phyloP scores from a whole-genome alignment of 257 asterid species.

The Voacanga thouarsii region DNA sequence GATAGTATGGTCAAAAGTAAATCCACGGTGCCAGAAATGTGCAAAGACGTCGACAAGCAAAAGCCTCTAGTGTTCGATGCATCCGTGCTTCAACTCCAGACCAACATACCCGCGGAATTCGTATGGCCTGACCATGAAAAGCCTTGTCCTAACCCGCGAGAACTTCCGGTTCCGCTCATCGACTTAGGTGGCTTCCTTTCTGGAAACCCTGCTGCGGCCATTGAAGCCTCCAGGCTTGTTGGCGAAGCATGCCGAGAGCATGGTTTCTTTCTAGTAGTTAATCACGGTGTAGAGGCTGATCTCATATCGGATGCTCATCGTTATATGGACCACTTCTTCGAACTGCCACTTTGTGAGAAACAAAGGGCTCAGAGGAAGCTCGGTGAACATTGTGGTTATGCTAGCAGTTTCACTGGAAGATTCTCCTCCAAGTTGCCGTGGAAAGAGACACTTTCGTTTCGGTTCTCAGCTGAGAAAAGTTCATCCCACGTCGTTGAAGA shows the following conservation, averaged over 20 bases:
- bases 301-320: constrained; percentile 62
- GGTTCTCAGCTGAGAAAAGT: constrained; percentile 34
- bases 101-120: constrained; percentile 61
- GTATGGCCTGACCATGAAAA: constrained; percentile 90
- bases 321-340: constrained; percentile 64
- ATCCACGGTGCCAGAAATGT: constrained; percentile 22
- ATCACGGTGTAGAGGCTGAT: constrained; percentile 57
- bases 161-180: constrained; percentile 57
- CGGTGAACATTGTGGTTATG: constrained; percentile 88
- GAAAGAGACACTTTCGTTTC: constrained; percentile 92
- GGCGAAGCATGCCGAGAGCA: constrained; percentile 67
- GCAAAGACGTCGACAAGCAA: constrained; percentile 9
- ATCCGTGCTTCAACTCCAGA: constrained; percentile 31
- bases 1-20: constrained; percentile 36
- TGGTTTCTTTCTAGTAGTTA: constrained; percentile 76
- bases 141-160: constrained; percentile 40
- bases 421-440: constrained; percentile 88
- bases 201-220: constrained; percentile 44
- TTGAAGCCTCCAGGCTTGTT: constrained; percentile 46
- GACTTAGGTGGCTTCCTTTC: constrained; percentile 73
- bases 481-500: constrained; percentile 51
- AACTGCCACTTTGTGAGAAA: constrained; percentile 54
- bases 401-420: constrained; percentile 86
- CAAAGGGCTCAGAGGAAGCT: constrained; percentile 57
- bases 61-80: constrained; percentile 50